Evolutionary conservation across 257 asterid species (phyloP), one percentile per base, ranked within the genome.

Genomic region (Avicennia marina): DNA sequence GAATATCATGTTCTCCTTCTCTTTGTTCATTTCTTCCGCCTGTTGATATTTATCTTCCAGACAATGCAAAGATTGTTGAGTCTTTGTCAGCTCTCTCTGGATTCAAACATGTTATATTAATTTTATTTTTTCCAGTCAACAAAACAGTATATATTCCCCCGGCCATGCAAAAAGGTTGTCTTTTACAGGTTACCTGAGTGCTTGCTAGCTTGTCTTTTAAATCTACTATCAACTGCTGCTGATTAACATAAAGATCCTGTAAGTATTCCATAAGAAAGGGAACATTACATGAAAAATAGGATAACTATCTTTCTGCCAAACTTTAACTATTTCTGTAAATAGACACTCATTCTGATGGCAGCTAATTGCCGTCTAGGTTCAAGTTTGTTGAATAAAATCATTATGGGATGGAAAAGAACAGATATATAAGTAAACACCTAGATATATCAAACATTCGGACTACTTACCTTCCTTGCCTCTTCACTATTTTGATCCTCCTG

Each of bases 141-240:
- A 38, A 20, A 11, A 12, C 21, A 27, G 16, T 27, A 41, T 46
- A 25, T 20, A 20, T 9, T 24, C 29, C 27, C 7, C 15, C 2
- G 29, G 24, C 27, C 11, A 31, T 31, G 31, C 24, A 21, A 22
- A 58, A 50, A 31, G 26, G n/a, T 47, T 46, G 62, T 61, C 5
- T 12, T 41, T 47, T 11, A 25, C 44, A 25, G 11, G 9, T 31
- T 60, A 79, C 91, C 88, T 64, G 71, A 22, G 80, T 66, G 58
- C 34, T 75, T 25, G 66, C 77, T 17, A 83, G 79, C 56, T 78
- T 63, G 21, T 66, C 78, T 15, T 69, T 71, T 58, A 75, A 62
- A 39, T 73, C 80, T 60, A 65, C 72, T 10, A 73, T 75, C 27
- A 78, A 65, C 47, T 72, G 76, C 58, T 63, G 85, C 78, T 80